phyloP scores from a whole-genome alignment of 805 yeast species.

The Metschnikowia vanudenii region DNA sequence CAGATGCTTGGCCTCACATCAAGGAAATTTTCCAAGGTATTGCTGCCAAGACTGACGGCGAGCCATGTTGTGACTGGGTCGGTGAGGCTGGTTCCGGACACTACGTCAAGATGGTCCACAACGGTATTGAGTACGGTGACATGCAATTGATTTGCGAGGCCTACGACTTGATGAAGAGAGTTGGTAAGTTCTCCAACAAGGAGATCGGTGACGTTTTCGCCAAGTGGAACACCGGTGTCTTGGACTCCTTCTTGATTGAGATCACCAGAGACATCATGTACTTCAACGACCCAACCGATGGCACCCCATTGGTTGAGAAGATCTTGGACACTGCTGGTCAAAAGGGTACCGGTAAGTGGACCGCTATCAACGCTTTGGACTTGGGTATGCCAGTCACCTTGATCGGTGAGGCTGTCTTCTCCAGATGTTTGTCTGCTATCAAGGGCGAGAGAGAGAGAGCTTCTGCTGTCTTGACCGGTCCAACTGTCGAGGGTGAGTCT shows the following conservation, averaged over 20 bases:
- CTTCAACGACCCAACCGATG: conserved; percentile 81
- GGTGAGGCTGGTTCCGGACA: conserved; percentile 99
- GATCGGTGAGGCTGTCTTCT: conserved; percentile 97
- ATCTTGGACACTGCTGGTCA: conserved; percentile 97
- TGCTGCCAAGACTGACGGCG: conserved; percentile 95
- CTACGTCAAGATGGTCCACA: conserved; percentile 99
- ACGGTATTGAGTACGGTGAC: conserved; percentile 99
- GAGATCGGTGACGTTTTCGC: conserved; percentile 92
- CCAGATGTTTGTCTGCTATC: conserved; percentile 92
- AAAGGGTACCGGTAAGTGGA: conserved; percentile 99
- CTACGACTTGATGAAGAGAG: conserved; percentile 91
- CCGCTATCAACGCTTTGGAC: conserved; percentile 96
- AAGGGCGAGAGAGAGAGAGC: conserved; percentile 90
- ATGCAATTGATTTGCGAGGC: conserved; percentile 99
- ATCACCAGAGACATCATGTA: conserved; percentile 93
- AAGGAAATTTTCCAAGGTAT: conserved; percentile 95
- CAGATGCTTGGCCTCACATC: conserved; percentile 98
- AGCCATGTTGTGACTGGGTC: conserved; percentile 99
- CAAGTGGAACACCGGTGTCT: conserved; percentile 95
- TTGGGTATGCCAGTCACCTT: conserved; percentile 97
- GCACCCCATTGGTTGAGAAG: conserved; percentile 92
- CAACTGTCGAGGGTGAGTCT: conserved; percentile 60
- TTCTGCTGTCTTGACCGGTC: conserved; percentile 75
- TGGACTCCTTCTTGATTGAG: conserved; percentile 95
- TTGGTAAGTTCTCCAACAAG: conserved; percentile 83